Conservation (phyloP, 2,329 filamentous ascomycete species). For the Bipolaris victoriae region DNA sequence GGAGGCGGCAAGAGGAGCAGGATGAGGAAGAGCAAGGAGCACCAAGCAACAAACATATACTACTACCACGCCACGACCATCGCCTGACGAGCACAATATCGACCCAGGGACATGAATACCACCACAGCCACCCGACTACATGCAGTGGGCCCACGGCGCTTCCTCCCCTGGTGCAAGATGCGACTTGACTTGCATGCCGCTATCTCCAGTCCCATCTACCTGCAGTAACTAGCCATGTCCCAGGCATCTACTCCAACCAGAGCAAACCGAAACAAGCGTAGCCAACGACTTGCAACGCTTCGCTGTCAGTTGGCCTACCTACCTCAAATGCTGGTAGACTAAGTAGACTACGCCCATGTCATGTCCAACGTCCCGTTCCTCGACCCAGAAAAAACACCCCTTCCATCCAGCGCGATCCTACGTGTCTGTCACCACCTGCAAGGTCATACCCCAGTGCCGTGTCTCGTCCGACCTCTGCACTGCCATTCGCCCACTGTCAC, state of each 20-base stretch:
- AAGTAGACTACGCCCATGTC: neutral
- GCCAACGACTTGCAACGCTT: neutral
- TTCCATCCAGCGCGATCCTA: slow-evolving; percentile 11
- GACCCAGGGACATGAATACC: neutral
- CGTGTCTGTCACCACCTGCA: slow-evolving; percentile 20
- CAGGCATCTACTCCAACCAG: neutral
- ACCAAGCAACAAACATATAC: neutral
- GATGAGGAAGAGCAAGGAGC: slow-evolving; percentile 2
- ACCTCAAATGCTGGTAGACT: neutral
- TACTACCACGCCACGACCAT: neutral
- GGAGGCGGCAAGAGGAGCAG: neutral
- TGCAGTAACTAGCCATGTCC: neutral
- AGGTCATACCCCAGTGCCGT: slow-evolving; percentile 14
- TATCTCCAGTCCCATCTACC: neutral
- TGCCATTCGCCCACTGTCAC: slow-evolving; percentile 15
- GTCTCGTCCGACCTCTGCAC: slow-evolving; percentile 10
- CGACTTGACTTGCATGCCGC: slow-evolving; percentile 13
- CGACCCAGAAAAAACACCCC: neutral
- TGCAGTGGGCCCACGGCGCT: slow-evolving; percentile 19
- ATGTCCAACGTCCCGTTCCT: neutral
- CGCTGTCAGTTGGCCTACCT: neutral
- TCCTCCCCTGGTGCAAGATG: slow-evolving; percentile 8
- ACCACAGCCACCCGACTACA: neutral
- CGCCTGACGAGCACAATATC: neutral
- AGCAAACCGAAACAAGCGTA: neutral